Evolutionary conservation across 2,329 filamentous ascomycete genomes (phyloP).

Genomic region (Fusarium incarnatum): DNA sequence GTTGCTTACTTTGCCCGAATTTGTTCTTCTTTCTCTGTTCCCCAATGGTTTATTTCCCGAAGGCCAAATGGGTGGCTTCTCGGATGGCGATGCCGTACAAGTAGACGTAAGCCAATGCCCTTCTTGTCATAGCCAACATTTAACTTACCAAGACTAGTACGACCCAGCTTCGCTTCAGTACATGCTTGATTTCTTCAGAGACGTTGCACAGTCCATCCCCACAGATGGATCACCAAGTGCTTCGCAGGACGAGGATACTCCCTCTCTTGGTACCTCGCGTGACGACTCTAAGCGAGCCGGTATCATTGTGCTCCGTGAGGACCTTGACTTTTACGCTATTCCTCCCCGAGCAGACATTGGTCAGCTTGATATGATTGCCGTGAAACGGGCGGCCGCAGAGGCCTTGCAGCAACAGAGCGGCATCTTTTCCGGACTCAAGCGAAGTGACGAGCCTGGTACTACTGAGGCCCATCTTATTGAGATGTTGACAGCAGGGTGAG

Average conservation of each 20-base stretch:
- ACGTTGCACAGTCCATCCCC: constrained; percentile 95
- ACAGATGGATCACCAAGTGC: constrained; percentile 75
- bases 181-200: constrained; percentile 98
- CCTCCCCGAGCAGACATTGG: constrained; percentile 86
- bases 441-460: constrained; percentile 94
- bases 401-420: constrained; percentile 90
- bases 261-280: constrained; percentile 74
- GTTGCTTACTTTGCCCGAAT: constrained; percentile 93
- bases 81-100: constrained; percentile 93
- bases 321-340: constrained; percentile 97
- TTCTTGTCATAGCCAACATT: background rate
- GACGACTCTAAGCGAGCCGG: constrained; percentile 92
- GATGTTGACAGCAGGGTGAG: constrained; percentile 98
- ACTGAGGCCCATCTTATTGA: constrained; percentile 99
- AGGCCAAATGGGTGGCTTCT: constrained; percentile 92
- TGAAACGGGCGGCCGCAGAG: constrained; percentile 90
- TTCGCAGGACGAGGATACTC: constrained; percentile 71
- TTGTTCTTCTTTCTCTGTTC: constrained; percentile 96
- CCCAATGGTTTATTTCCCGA: constrained; percentile 98
- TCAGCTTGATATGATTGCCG: constrained; percentile 91
- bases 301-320: constrained; percentile 96
- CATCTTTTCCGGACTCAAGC: constrained; percentile 94
- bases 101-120: constrained; percentile 81
- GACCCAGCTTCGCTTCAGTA: constrained; percentile 96
- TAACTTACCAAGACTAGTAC: constrained; percentile 71